Percentiles rank a stretch among this genome's conserved stretches.
These are phyloP conservation scores for Gynochthodes officinalis DNA, from an alignment of 257 asterid genomes.

Conservation along the genomic window DNA sequence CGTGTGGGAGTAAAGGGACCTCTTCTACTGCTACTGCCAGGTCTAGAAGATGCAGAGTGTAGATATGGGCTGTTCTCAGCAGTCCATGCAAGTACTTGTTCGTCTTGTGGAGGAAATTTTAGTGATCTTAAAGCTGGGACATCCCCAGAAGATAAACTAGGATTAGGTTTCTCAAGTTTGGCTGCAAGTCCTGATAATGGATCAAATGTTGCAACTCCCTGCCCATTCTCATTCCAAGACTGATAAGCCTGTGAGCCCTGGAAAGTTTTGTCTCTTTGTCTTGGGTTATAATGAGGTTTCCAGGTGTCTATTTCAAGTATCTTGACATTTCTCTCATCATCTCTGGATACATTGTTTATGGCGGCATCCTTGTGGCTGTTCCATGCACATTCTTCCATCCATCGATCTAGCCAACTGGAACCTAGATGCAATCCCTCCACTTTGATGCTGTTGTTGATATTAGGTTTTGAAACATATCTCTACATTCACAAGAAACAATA, in stretches of 20 bases:
- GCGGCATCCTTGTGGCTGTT: constrained; percentile 31
- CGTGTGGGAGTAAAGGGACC: constrained; percentile 59
- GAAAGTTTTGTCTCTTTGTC: constrained; percentile 30
- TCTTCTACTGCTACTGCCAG: constrained; percentile 42
- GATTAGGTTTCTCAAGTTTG: constrained; percentile 61
- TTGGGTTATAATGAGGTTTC: constrained; percentile 52
- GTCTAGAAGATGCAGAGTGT: constrained; percentile 57
- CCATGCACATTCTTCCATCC: constrained; percentile 76
- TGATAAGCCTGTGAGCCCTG: constrained; percentile 38
- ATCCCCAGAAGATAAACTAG: constrained; percentile 73
- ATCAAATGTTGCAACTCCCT: constrained; percentile 30
- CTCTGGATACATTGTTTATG: constrained; percentile 21
- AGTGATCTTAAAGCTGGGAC: constrained; percentile 43
- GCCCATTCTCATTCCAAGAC: constrained; percentile 50
- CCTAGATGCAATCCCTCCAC: constrained; percentile 37
- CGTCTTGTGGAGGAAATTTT: constrained; percentile 38
- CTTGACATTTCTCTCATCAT: constrained; percentile 71
- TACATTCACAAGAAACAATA: constrained; percentile 31
- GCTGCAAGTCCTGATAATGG: constrained; percentile 37
- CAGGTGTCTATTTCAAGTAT: constrained; percentile 86
- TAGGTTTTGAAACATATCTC: constrained; percentile 50
- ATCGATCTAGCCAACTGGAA: constrained; percentile 62
- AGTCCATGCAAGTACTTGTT: constrained; percentile 38
- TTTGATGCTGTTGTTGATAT: constrained; percentile 22
- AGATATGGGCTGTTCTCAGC: constrained; percentile 61